Evolutionary conservation across 192 early-diverging fungal genomes (phyloP).

Genomic region (Piromyces sp.): DNA sequence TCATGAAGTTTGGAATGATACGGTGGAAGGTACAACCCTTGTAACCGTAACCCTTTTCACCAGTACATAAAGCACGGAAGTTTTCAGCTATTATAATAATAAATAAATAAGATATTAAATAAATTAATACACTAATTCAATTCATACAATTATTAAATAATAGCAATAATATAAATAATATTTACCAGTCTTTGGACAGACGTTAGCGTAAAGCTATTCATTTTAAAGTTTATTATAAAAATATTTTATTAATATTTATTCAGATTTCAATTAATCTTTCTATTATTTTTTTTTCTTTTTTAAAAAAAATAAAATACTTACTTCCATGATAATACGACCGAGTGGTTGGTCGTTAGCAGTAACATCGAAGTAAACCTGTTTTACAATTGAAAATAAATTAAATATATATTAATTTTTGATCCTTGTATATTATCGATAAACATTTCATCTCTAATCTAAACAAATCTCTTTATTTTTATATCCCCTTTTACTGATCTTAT

Average conservation of each 20-base stretch:
- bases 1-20: slow-evolving; percentile 64
- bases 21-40: slow-evolving; percentile 64
- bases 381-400: not conserved
- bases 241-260: no score
- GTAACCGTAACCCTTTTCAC: slow-evolving; percentile 79
- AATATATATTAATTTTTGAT: not conserved
- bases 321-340: slow-evolving; percentile 38
- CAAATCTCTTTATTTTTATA: no score
- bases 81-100: slow-evolving; percentile 75
- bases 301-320: no score
- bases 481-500: no score
- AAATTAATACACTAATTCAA: no score
- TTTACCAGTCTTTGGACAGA: slow-evolving; percentile 17
- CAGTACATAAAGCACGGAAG: slow-evolving; percentile 91
- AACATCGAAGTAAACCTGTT: slow-evolving; percentile 52
- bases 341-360: slow-evolving; percentile 22
- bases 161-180: no score
- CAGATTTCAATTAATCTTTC: no score
- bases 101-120: not conserved
- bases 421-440: no score
- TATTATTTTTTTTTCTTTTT: no score
- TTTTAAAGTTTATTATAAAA: not conserved
- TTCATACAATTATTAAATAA: no score
- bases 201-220: slow-evolving; percentile 13
- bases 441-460: no score